Percentiles rank a stretch among this genome's conserved stretches.
phyloP scores from a whole-genome alignment of 2,329 filamentous ascomycete genomes.

The Botryotinia narcissicola region DNA sequence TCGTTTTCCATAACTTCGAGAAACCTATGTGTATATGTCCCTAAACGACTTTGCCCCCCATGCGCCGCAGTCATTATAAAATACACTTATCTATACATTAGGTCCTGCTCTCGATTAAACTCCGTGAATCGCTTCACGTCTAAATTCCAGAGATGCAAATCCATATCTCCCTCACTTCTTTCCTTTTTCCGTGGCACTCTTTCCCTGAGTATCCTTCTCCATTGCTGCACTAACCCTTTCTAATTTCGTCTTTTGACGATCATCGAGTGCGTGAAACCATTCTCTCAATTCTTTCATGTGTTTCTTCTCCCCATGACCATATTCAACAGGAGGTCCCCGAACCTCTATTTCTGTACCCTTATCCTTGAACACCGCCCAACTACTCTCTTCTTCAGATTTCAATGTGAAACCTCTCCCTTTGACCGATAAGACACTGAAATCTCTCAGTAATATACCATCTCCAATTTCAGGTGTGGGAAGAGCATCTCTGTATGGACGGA shows the following conservation, averaged over 20 bases:
- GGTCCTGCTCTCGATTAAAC: background rate
- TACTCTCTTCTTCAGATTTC: slow-evolving; percentile 48
- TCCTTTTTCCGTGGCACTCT: slow-evolving; percentile 8
- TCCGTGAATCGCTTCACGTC: background rate
- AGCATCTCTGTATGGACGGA: slow-evolving; percentile 55
- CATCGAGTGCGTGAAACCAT: slow-evolving; percentile 45
- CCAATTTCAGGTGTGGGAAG: slow-evolving; percentile 55
- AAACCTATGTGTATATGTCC: background rate
- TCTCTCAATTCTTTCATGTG: slow-evolving; percentile 52
- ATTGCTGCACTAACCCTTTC: background rate
- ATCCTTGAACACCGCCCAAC: slow-evolving; percentile 60
- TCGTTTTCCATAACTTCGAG: background rate
- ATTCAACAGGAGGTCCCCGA: slow-evolving; percentile 59
- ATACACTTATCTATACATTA: slow-evolving; percentile 5
- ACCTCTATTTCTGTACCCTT: slow-evolving; percentile 47
- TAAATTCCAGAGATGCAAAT: background rate
- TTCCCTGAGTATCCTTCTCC: background rate
- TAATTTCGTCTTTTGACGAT: slow-evolving; percentile 2
- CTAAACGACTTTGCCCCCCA: background rate
- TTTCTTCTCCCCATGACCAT: slow-evolving; percentile 48
- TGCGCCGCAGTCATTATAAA: background rate
- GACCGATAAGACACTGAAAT: slow-evolving; percentile 54
- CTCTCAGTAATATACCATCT: slow-evolving; percentile 57
- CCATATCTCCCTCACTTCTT: slow-evolving; percentile 2
- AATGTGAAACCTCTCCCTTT: slow-evolving; percentile 56